phyloP scores from a whole-genome alignment of 164 flowering plant genomes.

The Santalum album region DNA sequence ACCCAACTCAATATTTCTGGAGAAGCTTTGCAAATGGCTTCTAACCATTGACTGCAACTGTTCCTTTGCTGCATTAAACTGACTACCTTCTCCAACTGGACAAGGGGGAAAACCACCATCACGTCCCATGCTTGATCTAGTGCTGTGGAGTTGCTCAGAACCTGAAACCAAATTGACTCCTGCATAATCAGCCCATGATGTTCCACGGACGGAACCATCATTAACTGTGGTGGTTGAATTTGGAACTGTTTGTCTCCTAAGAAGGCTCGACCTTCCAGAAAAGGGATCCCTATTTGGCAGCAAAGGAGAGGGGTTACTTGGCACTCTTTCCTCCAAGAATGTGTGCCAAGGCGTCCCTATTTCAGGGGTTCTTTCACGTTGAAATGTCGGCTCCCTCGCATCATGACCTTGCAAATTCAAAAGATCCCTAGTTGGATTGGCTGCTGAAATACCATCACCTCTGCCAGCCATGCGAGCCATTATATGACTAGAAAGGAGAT shows the following conservation, averaged over 20 bases:
- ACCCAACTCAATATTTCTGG: slow-evolving; percentile 44
- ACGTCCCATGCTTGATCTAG: slow-evolving; percentile 20
- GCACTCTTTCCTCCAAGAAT: slow-evolving; percentile 24
- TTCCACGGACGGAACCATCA: slow-evolving; percentile 15
- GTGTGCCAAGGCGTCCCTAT: slow-evolving; percentile 19
- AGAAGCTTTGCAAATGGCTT: slow-evolving; percentile 37
- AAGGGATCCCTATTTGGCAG: slow-evolving; percentile 17
- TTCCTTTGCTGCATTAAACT: slow-evolving; percentile 26
- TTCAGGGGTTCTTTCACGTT: slow-evolving; percentile 20
- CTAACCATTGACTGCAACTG: slow-evolving; percentile 38
- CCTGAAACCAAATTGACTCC: slow-evolving; percentile 9
- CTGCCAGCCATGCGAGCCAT: slow-evolving; percentile 20
- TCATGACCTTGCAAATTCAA: slow-evolving; percentile 25
- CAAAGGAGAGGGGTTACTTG: slow-evolving; percentile 11
- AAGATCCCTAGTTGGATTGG: slow-evolving; percentile 16
- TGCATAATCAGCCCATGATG: slow-evolving; percentile 18
- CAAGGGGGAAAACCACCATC: slow-evolving; percentile 13
- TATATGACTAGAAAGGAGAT: slow-evolving; percentile 34
- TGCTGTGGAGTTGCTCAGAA: slow-evolving; percentile 30
- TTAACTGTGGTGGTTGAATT: slow-evolving; percentile 16
- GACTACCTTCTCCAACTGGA: slow-evolving; percentile 21
- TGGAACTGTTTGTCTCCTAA: slow-evolving; percentile 25
- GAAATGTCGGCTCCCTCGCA: slow-evolving; percentile 20
- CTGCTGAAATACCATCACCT: slow-evolving; percentile 17
- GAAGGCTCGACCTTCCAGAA: slow-evolving; percentile 16